These are phyloP conservation scores for Craterostigma plantagineum DNA, from an alignment of 257 asterid genomes.

Conservation along the genomic window DNA sequence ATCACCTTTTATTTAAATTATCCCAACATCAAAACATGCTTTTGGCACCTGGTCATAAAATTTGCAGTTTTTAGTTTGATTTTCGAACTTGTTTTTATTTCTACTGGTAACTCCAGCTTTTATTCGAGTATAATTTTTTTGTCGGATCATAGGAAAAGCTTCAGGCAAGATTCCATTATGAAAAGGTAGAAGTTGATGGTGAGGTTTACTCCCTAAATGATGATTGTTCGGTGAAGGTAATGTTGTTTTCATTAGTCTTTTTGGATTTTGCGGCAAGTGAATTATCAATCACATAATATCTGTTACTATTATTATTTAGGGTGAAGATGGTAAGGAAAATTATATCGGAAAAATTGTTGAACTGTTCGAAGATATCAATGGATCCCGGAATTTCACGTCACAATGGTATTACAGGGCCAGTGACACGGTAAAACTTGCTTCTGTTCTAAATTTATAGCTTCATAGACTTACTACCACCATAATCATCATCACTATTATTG, in stretches of 20 bases:
- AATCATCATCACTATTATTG: not conserved
- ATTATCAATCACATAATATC: too few species aligned
- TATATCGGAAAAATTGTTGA: constrained; percentile 61
- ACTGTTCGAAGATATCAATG: constrained; percentile 40
- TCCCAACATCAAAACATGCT: too few species aligned
- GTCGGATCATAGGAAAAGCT: constrained; percentile 10
- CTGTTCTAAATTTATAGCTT: constrained; percentile 5
- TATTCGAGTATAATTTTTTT: not conserved
- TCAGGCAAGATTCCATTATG: constrained; percentile 38
- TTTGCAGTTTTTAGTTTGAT: not conserved
- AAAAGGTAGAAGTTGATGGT: constrained; percentile 33
- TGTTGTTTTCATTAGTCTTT: not conserved
- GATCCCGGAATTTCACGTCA: constrained; percentile 26
- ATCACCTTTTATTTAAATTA: too few species aligned
- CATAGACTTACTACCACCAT: too few species aligned
- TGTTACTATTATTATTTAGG: constrained; percentile 15
- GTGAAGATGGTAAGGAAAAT: constrained; percentile 18
- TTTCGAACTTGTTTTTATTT: too few species aligned
- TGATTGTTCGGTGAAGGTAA: constrained; percentile 52
- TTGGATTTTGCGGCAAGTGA: not conserved
- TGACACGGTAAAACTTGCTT: constrained; percentile 41
- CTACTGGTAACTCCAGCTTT: not conserved
- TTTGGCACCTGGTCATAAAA: too few species aligned
- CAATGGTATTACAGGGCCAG: constrained; percentile 63
- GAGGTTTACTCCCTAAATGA: constrained; percentile 29